These are phyloP conservation scores for Penicillium sp. DNA, from an alignment of 2,329 filamentous ascomycete species.

Conservation along the genomic window DNA sequence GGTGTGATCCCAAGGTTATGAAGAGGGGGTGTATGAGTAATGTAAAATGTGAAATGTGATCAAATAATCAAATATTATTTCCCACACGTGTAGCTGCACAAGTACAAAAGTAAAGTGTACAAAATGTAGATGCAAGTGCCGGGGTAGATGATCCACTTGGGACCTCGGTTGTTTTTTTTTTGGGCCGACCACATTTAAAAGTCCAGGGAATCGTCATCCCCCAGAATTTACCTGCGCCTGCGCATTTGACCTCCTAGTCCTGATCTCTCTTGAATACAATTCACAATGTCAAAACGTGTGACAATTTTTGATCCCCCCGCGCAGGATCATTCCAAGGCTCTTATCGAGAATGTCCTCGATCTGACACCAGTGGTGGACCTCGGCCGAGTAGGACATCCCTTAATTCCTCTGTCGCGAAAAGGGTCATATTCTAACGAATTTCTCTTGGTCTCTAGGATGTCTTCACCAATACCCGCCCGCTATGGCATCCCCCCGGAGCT, in stretches of 20 bases:
- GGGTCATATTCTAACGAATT: neutral
- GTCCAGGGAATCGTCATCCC: constrained; percentile 13
- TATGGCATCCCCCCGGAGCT: constrained; percentile 90
- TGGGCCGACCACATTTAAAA: constrained; percentile 11
- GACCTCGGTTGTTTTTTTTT: constrained; percentile 19
- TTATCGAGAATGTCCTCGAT: constrained; percentile 87
- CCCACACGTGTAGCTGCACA: neutral
- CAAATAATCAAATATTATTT: neutral
- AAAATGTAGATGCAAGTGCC: neutral
- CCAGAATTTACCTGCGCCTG: neutral
- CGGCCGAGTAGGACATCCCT: constrained; percentile 56
- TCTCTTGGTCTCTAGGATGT: constrained; percentile 61
- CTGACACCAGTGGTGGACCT: constrained; percentile 67
- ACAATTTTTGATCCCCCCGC: constrained; percentile 76
- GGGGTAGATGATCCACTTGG: constrained; percentile 5
- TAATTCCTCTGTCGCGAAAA: neutral
- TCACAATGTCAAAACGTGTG: constrained; percentile 35
- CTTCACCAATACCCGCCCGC: constrained; percentile 87
- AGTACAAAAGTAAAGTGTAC: too few species aligned
- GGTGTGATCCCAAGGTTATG: neutral
- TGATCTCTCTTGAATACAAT: neutral
- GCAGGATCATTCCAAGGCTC: constrained; percentile 68
- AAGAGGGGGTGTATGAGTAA: neutral
- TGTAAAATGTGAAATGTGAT: neutral
- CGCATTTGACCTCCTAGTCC: neutral